Conservation (phyloP, 2,329 filamentous ascomycete genomes). For the Diaporthe eres region DNA sequence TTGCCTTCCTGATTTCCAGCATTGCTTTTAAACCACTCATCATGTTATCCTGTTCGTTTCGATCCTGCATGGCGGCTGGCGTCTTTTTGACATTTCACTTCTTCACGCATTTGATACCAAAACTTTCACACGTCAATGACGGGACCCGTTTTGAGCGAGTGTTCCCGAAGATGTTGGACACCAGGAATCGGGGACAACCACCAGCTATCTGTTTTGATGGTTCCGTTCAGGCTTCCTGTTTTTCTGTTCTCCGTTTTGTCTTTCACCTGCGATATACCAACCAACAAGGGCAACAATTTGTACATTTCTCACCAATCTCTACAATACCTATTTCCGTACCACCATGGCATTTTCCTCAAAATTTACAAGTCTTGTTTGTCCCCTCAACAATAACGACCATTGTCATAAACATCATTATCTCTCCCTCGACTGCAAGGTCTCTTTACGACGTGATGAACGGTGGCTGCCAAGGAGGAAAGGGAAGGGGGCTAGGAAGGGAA, state of each 20-base stretch:
- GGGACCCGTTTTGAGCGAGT: conserved; percentile 30
- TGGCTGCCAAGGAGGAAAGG: conserved; percentile 22
- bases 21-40: conserved; percentile 40
- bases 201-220: conserved; percentile 31
- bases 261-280: conserved; percentile 31
- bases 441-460: conserved; percentile 37
- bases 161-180: conserved; percentile 26
- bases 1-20: conserved; percentile 1
- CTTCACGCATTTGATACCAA: conserved; percentile 44
- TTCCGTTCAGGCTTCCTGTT: neutral
- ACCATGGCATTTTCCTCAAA: conserved; percentile 27
- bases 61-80: conserved; percentile 54
- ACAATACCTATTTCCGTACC: conserved; percentile 21
- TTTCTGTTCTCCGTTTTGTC: neutral
- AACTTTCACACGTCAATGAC: conserved; percentile 32
- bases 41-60: conserved; percentile 41
- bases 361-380: conserved; percentile 28
- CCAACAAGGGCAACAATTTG: conserved; percentile 34
- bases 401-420: conserved; percentile 10
- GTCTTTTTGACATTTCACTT: conserved; percentile 47
- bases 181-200: conserved; percentile 34
- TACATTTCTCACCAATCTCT: conserved; percentile 32
- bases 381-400: conserved; percentile 3
- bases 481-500: conserved; percentile 16
- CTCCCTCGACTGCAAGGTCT: conserved; percentile 20